These are phyloP conservation scores for Zymoseptoria ardabiliae DNA, from an alignment of 2,329 filamentous ascomycete species.

Conservation along the genomic window DNA sequence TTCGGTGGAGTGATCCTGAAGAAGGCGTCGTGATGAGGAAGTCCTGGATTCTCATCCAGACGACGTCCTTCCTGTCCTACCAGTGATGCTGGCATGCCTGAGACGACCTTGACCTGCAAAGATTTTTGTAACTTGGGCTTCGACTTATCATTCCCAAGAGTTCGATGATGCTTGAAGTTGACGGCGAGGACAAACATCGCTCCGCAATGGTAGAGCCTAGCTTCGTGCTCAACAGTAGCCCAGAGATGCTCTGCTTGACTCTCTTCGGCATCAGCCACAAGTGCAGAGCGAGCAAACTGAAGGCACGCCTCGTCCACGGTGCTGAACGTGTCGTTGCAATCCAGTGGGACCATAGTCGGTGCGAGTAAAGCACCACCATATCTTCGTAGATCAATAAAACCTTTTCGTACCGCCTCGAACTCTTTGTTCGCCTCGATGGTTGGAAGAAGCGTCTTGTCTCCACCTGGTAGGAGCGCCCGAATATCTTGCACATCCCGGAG, in stretches of 20 bases:
- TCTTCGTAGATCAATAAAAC: background rate
- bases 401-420: background rate
- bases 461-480: slow-evolving; percentile 9
- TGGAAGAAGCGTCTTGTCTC: slow-evolving; percentile 3
- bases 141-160: background rate
- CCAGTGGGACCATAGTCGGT: slow-evolving; percentile 10
- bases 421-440: slow-evolving; percentile 4
- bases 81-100: background rate
- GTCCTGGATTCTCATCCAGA: slow-evolving; percentile 2
- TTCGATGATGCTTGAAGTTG: slow-evolving; percentile 5
- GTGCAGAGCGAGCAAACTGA: slow-evolving; percentile 7
- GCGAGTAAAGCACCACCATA: background rate
- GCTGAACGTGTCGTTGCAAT: slow-evolving; percentile 8
- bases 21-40: slow-evolving; percentile 11
- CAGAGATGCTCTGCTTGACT: slow-evolving; percentile 5
- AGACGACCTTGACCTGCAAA: background rate
- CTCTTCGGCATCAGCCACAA: slow-evolving; percentile 2
- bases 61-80: background rate
- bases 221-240: slow-evolving; percentile 2
- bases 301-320: slow-evolving; percentile 12
- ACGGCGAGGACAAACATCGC: slow-evolving; percentile 9
- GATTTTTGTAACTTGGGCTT: slow-evolving; percentile 1
- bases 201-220: slow-evolving; percentile 2
- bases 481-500: slow-evolving; percentile 3
- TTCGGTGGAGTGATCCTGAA: slow-evolving; percentile 9